Conservation (phyloP, 2,329 filamentous ascomycete genomes). For the Aspergillus sp. region DNA sequence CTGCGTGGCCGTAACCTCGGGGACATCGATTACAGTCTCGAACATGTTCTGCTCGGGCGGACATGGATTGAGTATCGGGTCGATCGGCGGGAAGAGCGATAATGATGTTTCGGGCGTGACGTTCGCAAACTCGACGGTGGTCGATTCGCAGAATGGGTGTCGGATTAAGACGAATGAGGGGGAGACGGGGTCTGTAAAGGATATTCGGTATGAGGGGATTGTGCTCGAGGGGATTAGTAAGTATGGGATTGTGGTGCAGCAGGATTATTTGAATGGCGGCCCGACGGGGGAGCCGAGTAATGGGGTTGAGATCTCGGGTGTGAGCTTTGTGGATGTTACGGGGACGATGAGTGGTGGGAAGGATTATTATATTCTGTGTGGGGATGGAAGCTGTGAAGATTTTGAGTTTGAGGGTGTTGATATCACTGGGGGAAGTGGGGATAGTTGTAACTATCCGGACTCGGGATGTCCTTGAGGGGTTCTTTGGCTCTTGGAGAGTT, state of each 20-base stretch:
- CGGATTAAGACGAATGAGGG: constrained; percentile 48
- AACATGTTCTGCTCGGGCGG: constrained; percentile 44
- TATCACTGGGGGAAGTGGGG: constrained; percentile 41
- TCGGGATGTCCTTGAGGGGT: constrained; percentile 15
- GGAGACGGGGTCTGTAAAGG: constrained; percentile 45
- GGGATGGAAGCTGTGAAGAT: constrained; percentile 44
- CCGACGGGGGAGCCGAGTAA: constrained; percentile 44
- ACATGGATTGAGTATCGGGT: constrained; percentile 40
- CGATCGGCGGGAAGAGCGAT: constrained; percentile 53
- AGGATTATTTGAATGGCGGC: constrained; percentile 58
- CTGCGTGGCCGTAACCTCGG: constrained; percentile 37
- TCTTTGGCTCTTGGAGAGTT: not conserved
- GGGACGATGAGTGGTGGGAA: constrained; percentile 40
- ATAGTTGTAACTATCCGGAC: constrained; percentile 31
- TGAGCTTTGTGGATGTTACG: constrained; percentile 42
- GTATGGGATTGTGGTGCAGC: constrained; percentile 58
- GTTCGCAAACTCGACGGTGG: constrained; percentile 56
- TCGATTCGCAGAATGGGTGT: constrained; percentile 46
- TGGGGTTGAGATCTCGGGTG: constrained; percentile 42
- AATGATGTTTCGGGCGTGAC: constrained; percentile 59
- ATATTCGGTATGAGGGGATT: constrained; percentile 55
- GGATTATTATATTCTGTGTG: constrained; percentile 47
- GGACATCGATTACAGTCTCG: constrained; percentile 32
- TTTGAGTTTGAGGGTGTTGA: constrained; percentile 42
- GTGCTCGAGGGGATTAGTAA: constrained; percentile 49